A percentile compares a stretch with the other conserved stretches of the same genome.
These are phyloP conservation scores for Cladorrhinum samala DNA, from an alignment of 495 filamentous ascomycete genomes.

Conservation along the genomic window DNA sequence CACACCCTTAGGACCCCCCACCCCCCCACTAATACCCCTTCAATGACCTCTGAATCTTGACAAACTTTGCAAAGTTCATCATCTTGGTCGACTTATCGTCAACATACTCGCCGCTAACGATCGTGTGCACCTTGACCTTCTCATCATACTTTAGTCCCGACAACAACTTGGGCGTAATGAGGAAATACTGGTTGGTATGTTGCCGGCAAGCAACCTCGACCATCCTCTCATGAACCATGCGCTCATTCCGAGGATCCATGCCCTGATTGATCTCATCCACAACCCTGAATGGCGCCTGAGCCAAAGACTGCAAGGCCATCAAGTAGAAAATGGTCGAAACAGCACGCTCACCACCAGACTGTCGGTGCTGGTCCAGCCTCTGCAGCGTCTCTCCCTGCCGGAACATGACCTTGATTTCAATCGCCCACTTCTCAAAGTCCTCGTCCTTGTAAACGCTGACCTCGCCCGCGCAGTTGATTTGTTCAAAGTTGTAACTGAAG, in stretches of 20 bases:
- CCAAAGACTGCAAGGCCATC: constrained; percentile 93
- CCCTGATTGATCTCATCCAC: constrained; percentile 99
- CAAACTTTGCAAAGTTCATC: constrained; percentile 52
- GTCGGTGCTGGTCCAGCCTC: constrained; percentile 79
- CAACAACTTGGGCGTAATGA: constrained; percentile 97
- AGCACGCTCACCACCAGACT: constrained; percentile 92
- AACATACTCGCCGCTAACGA: constrained; percentile 87
- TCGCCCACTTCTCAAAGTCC: constrained; percentile 88
- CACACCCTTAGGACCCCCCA: not conserved
- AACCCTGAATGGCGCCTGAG: constrained; percentile 94
- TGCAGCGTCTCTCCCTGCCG: constrained; percentile 79
- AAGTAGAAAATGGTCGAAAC: constrained; percentile 99
- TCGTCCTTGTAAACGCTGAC: constrained; percentile 75
- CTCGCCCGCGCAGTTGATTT: constrained; percentile 93
- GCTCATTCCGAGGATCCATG: constrained; percentile 97
- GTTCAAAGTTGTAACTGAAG: constrained; percentile 82
- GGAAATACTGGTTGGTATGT: constrained; percentile 72
- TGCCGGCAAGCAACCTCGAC: constrained; percentile 85
- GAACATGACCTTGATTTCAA: constrained; percentile 92
- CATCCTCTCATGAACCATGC: constrained; percentile 95
- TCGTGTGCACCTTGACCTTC: constrained; percentile 89
- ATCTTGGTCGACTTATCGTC: constrained; percentile 45
- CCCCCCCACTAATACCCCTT: constrained; percentile 8
- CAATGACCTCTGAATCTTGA: constrained; percentile 38
- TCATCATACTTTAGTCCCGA: constrained; percentile 76